A percentile compares a stretch with the other conserved stretches of the same genome.
phyloP scores from a whole-genome alignment of 306 rosid species.

The Senna tora region DNA sequence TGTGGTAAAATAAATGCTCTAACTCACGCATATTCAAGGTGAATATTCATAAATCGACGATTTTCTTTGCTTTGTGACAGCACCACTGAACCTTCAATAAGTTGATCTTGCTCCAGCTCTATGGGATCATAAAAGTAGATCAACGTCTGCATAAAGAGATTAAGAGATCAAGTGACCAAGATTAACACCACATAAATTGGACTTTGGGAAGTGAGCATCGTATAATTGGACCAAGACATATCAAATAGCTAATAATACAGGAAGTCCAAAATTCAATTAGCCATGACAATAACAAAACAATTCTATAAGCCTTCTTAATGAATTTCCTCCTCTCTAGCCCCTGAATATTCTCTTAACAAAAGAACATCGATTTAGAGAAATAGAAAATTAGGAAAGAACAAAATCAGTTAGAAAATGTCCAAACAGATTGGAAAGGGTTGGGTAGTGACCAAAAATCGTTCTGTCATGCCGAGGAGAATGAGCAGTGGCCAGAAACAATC shows the following conservation, averaged over 20 bases:
- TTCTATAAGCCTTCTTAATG: no score
- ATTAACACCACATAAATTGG: slow-evolving; percentile 11
- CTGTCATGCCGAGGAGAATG: no score
- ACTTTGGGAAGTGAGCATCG: slow-evolving; percentile 9
- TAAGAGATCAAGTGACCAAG: slow-evolving; percentile 33
- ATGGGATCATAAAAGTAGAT: slow-evolving; percentile 91
- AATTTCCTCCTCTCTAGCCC: no score
- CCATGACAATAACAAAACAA: no score
- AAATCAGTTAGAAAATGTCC: neutral
- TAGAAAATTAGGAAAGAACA: neutral
- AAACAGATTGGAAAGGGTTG: no score
- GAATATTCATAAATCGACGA: slow-evolving; percentile 94
- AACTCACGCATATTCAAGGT: slow-evolving; percentile 92
- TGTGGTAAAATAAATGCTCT: slow-evolving; percentile 2
- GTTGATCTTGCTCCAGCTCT: slow-evolving; percentile 95
- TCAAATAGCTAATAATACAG: neutral
- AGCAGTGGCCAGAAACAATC: no score
- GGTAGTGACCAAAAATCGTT: no score
- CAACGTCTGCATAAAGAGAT: slow-evolving; percentile 71
- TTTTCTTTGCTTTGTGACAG: slow-evolving; percentile 96
- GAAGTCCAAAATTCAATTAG: no score
- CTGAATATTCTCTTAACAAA: no score
- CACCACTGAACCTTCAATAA: slow-evolving; percentile 82
- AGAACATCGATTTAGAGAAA: neutral
- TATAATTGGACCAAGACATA: neutral